phyloP scores from a whole-genome alignment of 2,329 filamentous ascomycete genomes.

The Clarireedia paspali region DNA sequence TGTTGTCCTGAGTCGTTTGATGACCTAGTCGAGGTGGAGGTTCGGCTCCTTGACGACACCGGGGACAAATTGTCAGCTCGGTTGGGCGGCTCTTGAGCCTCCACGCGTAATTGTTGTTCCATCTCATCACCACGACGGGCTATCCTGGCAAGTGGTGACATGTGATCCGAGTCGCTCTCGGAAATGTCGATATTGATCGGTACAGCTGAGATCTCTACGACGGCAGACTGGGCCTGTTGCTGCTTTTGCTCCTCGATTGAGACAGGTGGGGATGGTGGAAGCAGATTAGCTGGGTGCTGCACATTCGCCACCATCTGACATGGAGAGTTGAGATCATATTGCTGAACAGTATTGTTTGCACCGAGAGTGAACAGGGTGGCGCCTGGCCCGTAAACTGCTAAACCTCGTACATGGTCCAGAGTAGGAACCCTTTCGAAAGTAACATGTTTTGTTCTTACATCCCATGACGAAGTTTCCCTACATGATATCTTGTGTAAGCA shows the following conservation, averaged over 20 bases:
- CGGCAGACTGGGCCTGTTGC: conserved; percentile 16
- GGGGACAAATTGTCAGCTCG: conserved; percentile 27
- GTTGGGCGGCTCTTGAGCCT: conserved; percentile 20
- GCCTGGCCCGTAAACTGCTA: conserved; percentile 82
- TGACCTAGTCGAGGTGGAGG: conserved; percentile 41
- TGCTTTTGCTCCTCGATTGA: conserved; percentile 65
- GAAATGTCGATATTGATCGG: conserved; percentile 53
- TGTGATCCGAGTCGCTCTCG: conserved; percentile 68
- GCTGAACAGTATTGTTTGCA: conserved; percentile 81
- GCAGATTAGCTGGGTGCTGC: conserved; percentile 71
- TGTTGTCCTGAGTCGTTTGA: conserved; percentile 47
- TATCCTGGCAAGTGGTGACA: conserved; percentile 69
- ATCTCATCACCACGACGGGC: conserved; percentile 56
- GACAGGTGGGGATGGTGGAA: conserved; percentile 76
- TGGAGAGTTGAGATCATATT: conserved; percentile 85
- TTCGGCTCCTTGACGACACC: conserved; percentile 28
- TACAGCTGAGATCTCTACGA: conserved; percentile 37
- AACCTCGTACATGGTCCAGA: conserved; percentile 68
- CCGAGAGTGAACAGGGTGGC: conserved; percentile 90
- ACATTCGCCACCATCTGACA: conserved; percentile 76
- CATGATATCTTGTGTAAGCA: conserved; percentile 28
- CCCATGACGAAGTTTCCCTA: conserved; percentile 90
- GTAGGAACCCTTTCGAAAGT: conserved; percentile 85
- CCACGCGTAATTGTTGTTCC: conserved; percentile 19
- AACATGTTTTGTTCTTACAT: conserved; percentile 96